phyloP scores from a whole-genome alignment of 1,139 yeast species.

The Yamadazyma oceani region DNA sequence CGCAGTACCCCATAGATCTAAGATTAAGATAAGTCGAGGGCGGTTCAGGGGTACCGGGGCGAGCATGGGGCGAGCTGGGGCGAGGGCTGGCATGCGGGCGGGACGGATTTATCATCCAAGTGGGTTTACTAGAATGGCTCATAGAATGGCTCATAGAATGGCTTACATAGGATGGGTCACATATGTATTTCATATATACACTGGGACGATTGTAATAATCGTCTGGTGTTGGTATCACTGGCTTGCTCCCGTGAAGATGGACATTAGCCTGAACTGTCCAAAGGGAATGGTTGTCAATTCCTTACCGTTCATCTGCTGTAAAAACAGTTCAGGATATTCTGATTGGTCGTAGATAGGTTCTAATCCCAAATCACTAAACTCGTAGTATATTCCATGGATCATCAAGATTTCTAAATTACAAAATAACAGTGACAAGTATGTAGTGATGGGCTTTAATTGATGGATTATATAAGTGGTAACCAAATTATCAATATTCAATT shows the following conservation, averaged over 20 bases:
- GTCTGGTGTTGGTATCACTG: too few relatives aligned
- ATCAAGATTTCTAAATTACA: slow-evolving; percentile 28
- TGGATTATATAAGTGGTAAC: slow-evolving; percentile 39
- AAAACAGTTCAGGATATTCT: slow-evolving; percentile 28
- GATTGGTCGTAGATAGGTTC: slow-evolving; percentile 30
- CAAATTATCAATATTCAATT: slow-evolving; percentile 32
- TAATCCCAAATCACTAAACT: slow-evolving; percentile 17
- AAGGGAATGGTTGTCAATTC: slow-evolving; percentile 19
- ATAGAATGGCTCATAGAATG: too few relatives aligned
- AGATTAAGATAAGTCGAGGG: not conserved
- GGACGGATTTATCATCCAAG: too few relatives aligned
- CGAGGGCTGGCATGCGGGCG: too few relatives aligned
- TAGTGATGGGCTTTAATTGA: slow-evolving; percentile 33
- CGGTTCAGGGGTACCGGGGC: not conserved
- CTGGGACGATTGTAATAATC: too few relatives aligned
- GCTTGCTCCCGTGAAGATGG: too few relatives aligned
- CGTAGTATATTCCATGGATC: slow-evolving; percentile 41
- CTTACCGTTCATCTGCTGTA: slow-evolving; percentile 9
- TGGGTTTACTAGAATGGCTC: too few relatives aligned
- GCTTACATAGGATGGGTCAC: too few relatives aligned
- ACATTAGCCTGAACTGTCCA: slow-evolving; percentile 20
- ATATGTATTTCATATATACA: too few relatives aligned
- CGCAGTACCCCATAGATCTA: slow-evolving; percentile 2
- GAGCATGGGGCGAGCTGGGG: not conserved
- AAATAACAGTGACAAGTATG: slow-evolving; percentile 27